Base-by-base conservation (phyloP, 1,284 basidiomycete genomes). In the Fomitopsis schrenkii region DNA sequence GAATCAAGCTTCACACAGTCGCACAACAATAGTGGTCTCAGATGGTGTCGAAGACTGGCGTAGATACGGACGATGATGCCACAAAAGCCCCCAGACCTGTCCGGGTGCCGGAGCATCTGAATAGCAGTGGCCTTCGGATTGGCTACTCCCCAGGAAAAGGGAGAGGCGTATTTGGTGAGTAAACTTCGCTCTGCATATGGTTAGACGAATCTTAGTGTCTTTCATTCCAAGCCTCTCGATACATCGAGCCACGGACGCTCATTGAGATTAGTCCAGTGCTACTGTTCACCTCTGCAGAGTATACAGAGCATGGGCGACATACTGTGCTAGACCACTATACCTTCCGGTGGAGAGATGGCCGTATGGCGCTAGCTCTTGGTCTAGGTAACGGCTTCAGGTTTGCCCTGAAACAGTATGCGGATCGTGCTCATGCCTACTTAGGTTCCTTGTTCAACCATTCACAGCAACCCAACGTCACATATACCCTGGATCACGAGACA, bases 221-320 rank as follows among this genome's bases (percentile, higher is more conserved):
- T n/a, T 30, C 26, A 36, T 17, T 45, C 42, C n/a, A 67, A 89
- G 89, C 93, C 41, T 77, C 84, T 5, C 74, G 75, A 40, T 65
- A 72, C 36, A 89, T 96, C 59, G 79, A 85, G 10, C 77, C 83
- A 1, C 81, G 86, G 17, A 90, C 88, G 0, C 62, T 91, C 12
- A 72, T 98, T 62, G 95, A 98, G 72, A 85, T 89, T 64, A 91
- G 90, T 62, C 95, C 95, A 0, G 92, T 95, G n/a, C 79, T 97
- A 10, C 78, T 97, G 7, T 86, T 97, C 67, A 76, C 78, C 1
- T 80, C 83, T 54, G 79, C 85, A 35, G 93, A 95, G 74, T 95
- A 95, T 71, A 80, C 85, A 52, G 68, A 75, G 7, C 81, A 90
- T 70, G 90, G 88, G 59, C 81, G 75, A 65, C 78, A 89, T 67